Evolutionary conservation across 2,329 filamentous ascomycete genomes (phyloP).

Genomic region (Tolypocladium paradoxum): DNA sequence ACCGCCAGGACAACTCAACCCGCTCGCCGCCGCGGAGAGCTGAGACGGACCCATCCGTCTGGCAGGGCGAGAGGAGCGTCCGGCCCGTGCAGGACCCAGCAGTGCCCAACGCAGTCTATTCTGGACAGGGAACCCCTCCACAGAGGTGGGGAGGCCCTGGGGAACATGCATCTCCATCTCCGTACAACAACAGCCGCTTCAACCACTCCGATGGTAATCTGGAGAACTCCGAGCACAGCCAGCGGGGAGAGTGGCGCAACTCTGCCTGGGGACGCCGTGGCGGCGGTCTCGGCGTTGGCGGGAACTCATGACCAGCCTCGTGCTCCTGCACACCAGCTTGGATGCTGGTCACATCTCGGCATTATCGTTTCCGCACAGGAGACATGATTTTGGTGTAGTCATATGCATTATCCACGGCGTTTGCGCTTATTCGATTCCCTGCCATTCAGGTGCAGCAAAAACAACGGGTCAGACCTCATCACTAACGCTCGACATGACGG

Average conservation of each 20-base stretch:
- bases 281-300: slow-evolving; percentile 38
- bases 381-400: slow-evolving; percentile 21
- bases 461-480: slow-evolving; percentile 4
- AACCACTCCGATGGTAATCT: slow-evolving; percentile 32
- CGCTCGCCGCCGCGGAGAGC: slow-evolving; percentile 51
- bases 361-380: slow-evolving; percentile 10
- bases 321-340: slow-evolving; percentile 1
- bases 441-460: slow-evolving; percentile 7
- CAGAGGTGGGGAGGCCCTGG: slow-evolving; percentile 37
- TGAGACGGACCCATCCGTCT: slow-evolving; percentile 77
- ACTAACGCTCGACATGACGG: slow-evolving; percentile 10
- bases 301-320: slow-evolving; percentile 23
- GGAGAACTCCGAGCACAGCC: slow-evolving; percentile 28
- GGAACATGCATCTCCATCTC: slow-evolving; percentile 27
- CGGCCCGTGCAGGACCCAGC: slow-evolving; percentile 61
- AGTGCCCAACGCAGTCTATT: slow-evolving; percentile 24
- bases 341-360: slow-evolving; percentile 1
- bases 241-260: slow-evolving; percentile 46
- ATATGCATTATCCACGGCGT: slow-evolving; percentile 28
- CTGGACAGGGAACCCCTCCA: slow-evolving; percentile 36
- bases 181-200: slow-evolving; percentile 30
- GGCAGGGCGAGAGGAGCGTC: slow-evolving; percentile 76
- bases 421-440: slow-evolving; percentile 11
- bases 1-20: slow-evolving; percentile 46
- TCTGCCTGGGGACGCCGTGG: slow-evolving; percentile 43